phyloP scores from a whole-genome alignment of 2,329 filamentous ascomycete genomes.

The Rachicladosporium sp. region DNA sequence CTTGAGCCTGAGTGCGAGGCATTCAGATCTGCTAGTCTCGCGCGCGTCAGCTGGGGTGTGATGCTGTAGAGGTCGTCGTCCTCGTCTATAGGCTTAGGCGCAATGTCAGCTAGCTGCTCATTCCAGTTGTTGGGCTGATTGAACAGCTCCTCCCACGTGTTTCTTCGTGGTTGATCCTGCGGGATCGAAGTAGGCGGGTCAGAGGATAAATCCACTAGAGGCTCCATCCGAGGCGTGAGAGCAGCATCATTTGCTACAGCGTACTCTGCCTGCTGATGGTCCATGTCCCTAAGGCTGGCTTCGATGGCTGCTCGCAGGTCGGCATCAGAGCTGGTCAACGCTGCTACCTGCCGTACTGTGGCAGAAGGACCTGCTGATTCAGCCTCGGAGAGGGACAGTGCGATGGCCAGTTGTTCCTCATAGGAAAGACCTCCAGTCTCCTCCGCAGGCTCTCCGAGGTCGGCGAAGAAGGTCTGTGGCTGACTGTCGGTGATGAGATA shows the following conservation, averaged over 20 bases:
- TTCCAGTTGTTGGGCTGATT: conserved; percentile 8
- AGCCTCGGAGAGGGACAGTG: conserved; percentile 23
- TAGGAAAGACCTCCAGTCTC: conserved; percentile 18
- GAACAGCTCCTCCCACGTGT: conserved; percentile 14
- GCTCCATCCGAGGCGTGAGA: conserved; percentile 10
- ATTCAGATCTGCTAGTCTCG: conserved; percentile 13
- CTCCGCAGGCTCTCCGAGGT: conserved; percentile 6
- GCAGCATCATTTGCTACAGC: conserved; percentile 10
- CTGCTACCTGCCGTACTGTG: conserved; percentile 11
- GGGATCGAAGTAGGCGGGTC: conserved; percentile 9
- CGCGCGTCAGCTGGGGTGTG: conserved; percentile 22
- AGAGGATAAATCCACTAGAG: conserved; percentile 17
- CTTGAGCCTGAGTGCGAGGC: not conserved
- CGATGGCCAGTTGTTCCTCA: conserved; percentile 26
- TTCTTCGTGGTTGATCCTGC: conserved; percentile 3
- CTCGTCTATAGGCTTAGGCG: conserved; percentile 11
- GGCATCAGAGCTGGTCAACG: conserved; percentile 13
- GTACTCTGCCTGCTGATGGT: conserved; percentile 15
- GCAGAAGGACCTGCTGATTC: conserved; percentile 17
- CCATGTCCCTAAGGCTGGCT: conserved; percentile 21
- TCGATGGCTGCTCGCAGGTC: conserved; percentile 23
- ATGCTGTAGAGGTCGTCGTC: conserved; percentile 22
- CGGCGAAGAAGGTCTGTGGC: not conserved
- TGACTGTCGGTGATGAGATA: conserved; percentile 1
- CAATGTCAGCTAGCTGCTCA: conserved; percentile 6